Conservation (phyloP, 192 early-diverging fungal species). For the Chytriomyces hyalinus region DNA sequence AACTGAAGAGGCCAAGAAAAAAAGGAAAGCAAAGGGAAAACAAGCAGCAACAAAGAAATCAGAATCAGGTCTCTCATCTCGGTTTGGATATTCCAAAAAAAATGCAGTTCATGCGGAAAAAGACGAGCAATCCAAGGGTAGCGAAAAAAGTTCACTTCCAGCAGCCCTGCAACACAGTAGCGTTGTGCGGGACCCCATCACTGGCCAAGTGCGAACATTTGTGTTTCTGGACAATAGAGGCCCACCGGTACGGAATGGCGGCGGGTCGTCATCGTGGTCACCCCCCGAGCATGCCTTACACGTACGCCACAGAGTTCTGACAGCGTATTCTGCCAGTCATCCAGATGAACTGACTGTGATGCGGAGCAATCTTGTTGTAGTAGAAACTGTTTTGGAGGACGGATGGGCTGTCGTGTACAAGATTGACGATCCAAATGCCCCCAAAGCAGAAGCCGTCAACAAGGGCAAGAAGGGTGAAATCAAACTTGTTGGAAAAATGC, state of each 20-base stretch:
- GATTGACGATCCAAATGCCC: background rate
- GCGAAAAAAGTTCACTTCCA: background rate
- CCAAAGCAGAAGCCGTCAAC: conserved; percentile 22
- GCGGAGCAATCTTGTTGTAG: conserved; percentile 1
- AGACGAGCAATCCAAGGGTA: background rate
- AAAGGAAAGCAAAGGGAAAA: conserved; percentile 10
- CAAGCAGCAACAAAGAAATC: background rate
- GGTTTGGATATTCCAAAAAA: background rate
- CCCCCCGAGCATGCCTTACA: conserved; percentile 1
- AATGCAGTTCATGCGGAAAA: conserved; percentile 8
- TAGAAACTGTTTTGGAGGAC: conserved; percentile 27
- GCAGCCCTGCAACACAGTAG: background rate
- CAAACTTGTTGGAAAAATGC: conserved; percentile 10
- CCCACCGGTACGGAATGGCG: conserved; percentile 17
- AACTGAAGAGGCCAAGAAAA: background rate
- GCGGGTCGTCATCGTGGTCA: conserved; percentile 20
- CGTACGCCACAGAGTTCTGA: conserved; percentile 18
- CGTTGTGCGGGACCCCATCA: conserved; percentile 19
- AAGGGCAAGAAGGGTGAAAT: conserved; percentile 4
- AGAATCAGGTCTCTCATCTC: background rate
- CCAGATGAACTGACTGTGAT: conserved; percentile 20
- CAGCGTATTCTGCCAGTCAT: background rate
- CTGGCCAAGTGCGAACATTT: conserved; percentile 21
- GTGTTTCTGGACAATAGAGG: conserved; percentile 23
- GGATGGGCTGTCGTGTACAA: conserved; percentile 27